Evolutionary conservation across 2,329 filamentous ascomycete species (phyloP), one percentile per base, ranked within the genome.

Genomic region (Capronia coronata): DNA sequence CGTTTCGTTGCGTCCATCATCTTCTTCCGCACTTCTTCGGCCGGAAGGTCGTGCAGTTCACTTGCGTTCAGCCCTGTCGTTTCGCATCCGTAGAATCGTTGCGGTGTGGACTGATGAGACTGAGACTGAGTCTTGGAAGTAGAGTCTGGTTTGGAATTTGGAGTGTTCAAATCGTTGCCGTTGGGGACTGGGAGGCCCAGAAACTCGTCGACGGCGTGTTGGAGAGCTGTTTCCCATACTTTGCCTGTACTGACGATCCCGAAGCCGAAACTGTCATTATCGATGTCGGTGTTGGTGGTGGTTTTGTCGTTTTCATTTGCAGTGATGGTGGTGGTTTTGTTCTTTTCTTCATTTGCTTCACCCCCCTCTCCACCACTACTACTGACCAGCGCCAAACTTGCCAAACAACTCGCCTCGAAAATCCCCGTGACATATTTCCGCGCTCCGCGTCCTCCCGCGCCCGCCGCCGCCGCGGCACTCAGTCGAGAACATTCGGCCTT

Each of bases 161-260:
- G n/a, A n/a, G n/a, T 6, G 49, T 59, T 69, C 64, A 11, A 18
- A 14, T 27, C 9, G 14, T 7, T 40, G 18, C 3, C 19, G 13
- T 40, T 13, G 13, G 19, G 2, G 14, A 6, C 19, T 23, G 21
- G 21, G 3, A 41, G 9, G 53, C 56, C 86, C 0, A 94, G 67
- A 55, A 87, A 83, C 0, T 68, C 65, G 1, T 69, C 69, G 0
- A 93, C 83, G 0, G 85, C 89, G 0, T 76, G 69, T 0, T 70
- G 73, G 10, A 96, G 71, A 29, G 93, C 82, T 0, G 72, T 66
- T 62, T 91, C 84, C 91, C 90, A 96, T 56, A 85, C 86, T 49
- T 79, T 79, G 0, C 89, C 90, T 0, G 91, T 96, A 3, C 85
- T 91, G 3, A 97, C 84, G 55, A 97, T 93, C 1, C 89, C 8